Base-by-base conservation (phyloP, 1,284 basidiomycete genomes). In the Athelia psychrophila region DNA sequence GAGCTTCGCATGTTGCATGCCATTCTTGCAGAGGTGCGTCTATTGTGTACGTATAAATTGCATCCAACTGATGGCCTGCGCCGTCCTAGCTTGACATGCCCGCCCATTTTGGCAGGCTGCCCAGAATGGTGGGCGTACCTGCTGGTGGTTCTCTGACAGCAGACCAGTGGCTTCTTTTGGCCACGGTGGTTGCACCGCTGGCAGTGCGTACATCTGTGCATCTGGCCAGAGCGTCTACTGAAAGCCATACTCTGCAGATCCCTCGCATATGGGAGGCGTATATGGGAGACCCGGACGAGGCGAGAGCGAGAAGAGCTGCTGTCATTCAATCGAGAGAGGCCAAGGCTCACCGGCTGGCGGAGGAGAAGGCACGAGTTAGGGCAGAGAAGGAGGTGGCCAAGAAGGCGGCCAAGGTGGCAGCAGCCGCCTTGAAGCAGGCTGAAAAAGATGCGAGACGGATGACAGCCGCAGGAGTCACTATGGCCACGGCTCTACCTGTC, bases 111-210 rank as follows among this genome's bases (percentile, higher is more conserved):
- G 65, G 67, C 1, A 57, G 60, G 3, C 60, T 71, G 2, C 70
- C 64, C 0, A 58, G 49, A 1, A 51, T 64, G 1, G 64, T 71
- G 6, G 68, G 69, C 2, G 58, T 62, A 18, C 67, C 68, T 12
- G 61, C 67, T 2, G 67, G 69, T 2, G 67, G 69, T 0, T 70
- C 66, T 2, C 51, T 71, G 1, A 71, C 68, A 2, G 66, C 69
- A 3, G 67, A 72, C 44, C 64, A 71, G 47, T 71, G 68, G 68
- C 47, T 60, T 1, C 42, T 64, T 5, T 52, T 65, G 0, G 58
- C 62, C 0, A 66, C 62, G 0, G 55, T 65, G 2, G 55, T 66
- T 22, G 60, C 58, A 1, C 69, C 69, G 3, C 51, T 68, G 20
- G 40, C 55, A 2, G 65, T 68, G 51, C 42, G 64, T 55, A 44